Evolutionary conservation across 108 stramenopile genomes (phyloP), one percentile per base, ranked within the genome.

Genomic region (Skeletonema grethae): DNA sequence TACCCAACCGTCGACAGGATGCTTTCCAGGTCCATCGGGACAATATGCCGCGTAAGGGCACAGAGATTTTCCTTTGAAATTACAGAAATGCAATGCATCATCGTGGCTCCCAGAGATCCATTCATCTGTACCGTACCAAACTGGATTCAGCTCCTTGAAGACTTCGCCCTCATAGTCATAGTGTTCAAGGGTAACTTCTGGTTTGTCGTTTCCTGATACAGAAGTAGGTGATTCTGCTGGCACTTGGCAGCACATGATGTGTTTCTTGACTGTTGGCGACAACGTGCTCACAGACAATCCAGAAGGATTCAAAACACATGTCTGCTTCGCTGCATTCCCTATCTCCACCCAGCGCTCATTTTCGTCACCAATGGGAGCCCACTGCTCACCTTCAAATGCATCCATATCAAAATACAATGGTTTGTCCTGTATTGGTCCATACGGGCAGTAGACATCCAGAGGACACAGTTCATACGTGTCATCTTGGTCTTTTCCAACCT

Each of bases 351-450:
- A 75, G 36, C 30, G 50, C 22, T 53, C 4, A 55, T 75, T 62
- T 6, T 58, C 28, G 2, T 56, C 59, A 41, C 57, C 59, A 30
- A 63, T 63, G 3, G 74, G 74, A 3, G 59, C 45, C 74, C 74
- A 75, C 34, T 75, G 74, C 60, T 62, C 74, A 7, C 61, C 74
- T 29, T 67, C 66, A 39, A 34, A 75, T 1, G 74, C 66, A 58
- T 68, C 66, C 24, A 57, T 75, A 20, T 75, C 58, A 38, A 39
- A 61, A 39, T 58, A 67, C 16, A 75, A 29, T 39, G 74, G 74
- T 22, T 75, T 68, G n/a, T 61, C n/a, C 2, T 25, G 15, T 5
- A 31, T 6, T 25, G 74, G 66, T 13, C 66, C 66, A 48, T 68
- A 61, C 4, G 74, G 74, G 67, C 74, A 75, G 57, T 67, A 67